Evolutionary conservation across 148 eudicot genomes (phyloP).

Genomic region (Fallopia convolvulus): DNA sequence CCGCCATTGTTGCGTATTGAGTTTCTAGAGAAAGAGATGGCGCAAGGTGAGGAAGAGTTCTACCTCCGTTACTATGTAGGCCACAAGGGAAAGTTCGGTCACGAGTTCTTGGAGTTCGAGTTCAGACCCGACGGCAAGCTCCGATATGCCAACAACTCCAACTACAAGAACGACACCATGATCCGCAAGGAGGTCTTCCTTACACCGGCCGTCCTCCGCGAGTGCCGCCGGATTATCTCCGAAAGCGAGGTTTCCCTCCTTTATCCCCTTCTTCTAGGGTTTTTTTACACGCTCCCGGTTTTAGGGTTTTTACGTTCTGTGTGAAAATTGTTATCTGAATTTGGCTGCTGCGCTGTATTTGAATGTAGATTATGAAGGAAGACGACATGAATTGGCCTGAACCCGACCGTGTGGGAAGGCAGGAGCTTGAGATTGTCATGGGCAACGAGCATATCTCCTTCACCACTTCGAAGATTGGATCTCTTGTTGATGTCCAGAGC

Average conservation of each 20-base stretch:
- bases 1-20: background rate
- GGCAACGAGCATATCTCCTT: constrained; percentile 86
- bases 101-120: constrained; percentile 42
- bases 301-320: background rate
- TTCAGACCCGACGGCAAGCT: constrained; percentile 84
- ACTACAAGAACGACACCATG: constrained; percentile 94
- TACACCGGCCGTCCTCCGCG: constrained; percentile 68
- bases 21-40: constrained; percentile 7
- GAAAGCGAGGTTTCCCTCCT: constrained; percentile 59
- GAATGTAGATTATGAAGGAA: constrained; percentile 69
- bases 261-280: background rate
- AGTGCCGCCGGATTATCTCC: constrained; percentile 81
- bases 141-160: constrained; percentile 86
- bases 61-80: constrained; percentile 39
- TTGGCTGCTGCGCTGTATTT: background rate
- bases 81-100: constrained; percentile 41
- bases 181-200: constrained; percentile 87
- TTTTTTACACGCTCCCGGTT: background rate
- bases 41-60: constrained; percentile 28
- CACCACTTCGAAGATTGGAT: constrained; percentile 84
- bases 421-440: constrained; percentile 87
- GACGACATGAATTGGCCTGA: constrained; percentile 80
- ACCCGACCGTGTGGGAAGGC: constrained; percentile 78
- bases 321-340: background rate
- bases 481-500: constrained; percentile 83